Evolutionary conservation across 257 asterid species (phyloP).

Genomic region (Primulina tabacum): DNA sequence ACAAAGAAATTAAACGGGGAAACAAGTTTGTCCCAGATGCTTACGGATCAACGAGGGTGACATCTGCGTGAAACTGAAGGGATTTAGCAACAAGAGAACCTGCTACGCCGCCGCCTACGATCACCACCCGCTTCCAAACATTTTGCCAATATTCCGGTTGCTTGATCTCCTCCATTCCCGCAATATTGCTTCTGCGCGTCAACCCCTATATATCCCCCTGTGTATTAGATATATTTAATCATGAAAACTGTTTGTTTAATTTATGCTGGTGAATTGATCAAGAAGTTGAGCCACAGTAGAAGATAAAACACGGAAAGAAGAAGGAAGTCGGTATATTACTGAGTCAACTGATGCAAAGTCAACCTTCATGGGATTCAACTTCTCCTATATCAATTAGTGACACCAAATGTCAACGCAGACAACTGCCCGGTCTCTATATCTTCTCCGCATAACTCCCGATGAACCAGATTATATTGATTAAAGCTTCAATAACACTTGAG

Average conservation of each 20-base stretch:
- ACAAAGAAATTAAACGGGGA: background rate
- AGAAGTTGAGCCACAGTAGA: too few relatives aligned
- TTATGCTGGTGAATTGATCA: too few relatives aligned
- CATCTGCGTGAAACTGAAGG: slow-evolving; percentile 75
- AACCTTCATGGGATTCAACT: too few relatives aligned
- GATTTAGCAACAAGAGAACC: slow-evolving; percentile 77
- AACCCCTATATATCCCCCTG: slow-evolving; percentile 13
- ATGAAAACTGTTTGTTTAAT: too few relatives aligned
- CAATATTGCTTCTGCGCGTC: slow-evolving; percentile 13
- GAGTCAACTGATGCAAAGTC: background rate
- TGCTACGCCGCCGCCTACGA: slow-evolving; percentile 87
- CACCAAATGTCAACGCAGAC: too few relatives aligned
- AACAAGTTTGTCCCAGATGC: background rate
- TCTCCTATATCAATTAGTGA: too few relatives aligned
- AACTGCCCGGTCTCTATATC: too few relatives aligned
- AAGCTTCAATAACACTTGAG: too few relatives aligned
- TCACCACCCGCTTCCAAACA: slow-evolving; percentile 83
- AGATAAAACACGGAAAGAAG: too few relatives aligned
- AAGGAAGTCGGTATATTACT: background rate
- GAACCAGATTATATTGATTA: too few relatives aligned
- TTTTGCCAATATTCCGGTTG: slow-evolving; percentile 43
- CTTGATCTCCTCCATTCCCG: slow-evolving; percentile 36
- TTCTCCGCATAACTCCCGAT: too few relatives aligned
- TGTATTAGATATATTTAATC: too few relatives aligned
- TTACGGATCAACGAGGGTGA: slow-evolving; percentile 83